phyloP scores from a whole-genome alignment of 306 rosid species.

The Macrotyloma uniflorum region DNA sequence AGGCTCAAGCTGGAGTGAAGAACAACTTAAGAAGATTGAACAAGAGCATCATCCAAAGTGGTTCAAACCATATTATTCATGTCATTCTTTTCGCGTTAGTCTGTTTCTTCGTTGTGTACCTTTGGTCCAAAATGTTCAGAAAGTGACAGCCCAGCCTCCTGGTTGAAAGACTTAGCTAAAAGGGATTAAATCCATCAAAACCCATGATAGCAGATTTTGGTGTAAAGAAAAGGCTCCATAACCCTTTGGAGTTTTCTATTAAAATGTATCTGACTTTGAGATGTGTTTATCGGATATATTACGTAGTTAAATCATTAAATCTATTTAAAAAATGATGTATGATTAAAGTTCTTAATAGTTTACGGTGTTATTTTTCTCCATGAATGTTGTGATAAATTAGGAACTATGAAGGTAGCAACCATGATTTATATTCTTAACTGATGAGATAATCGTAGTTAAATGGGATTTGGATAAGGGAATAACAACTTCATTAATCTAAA shows the following conservation, averaged over 20 bases:
- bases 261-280: slow-evolving; percentile 9
- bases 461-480: too few relatives aligned
- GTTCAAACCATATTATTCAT: slow-evolving; percentile 78
- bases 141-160: slow-evolving; percentile 46
- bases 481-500: too few relatives aligned
- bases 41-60: slow-evolving; percentile 76
- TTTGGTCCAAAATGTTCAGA: slow-evolving; percentile 79
- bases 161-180: slow-evolving; percentile 1
- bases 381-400: not conserved
- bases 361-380: not conserved
- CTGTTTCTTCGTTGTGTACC: slow-evolving; percentile 69
- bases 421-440: not conserved
- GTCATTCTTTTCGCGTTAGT: slow-evolving; percentile 69
- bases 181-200: slow-evolving; percentile 3
- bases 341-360: not conserved
- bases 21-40: slow-evolving; percentile 87
- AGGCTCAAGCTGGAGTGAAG: slow-evolving; percentile 94
- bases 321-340: slow-evolving; percentile 5
- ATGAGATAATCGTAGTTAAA: too few relatives aligned
- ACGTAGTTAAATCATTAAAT: slow-evolving; percentile 17
- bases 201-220: slow-evolving; percentile 22
- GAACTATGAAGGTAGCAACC: not conserved
- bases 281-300: slow-evolving; percentile 4
- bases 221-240: slow-evolving; percentile 36
- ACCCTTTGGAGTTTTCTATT: slow-evolving; percentile 3